Evolutionary conservation across 176 grass and related monocot species (phyloP).

Genomic region (Cenchrus purpureus): DNA sequence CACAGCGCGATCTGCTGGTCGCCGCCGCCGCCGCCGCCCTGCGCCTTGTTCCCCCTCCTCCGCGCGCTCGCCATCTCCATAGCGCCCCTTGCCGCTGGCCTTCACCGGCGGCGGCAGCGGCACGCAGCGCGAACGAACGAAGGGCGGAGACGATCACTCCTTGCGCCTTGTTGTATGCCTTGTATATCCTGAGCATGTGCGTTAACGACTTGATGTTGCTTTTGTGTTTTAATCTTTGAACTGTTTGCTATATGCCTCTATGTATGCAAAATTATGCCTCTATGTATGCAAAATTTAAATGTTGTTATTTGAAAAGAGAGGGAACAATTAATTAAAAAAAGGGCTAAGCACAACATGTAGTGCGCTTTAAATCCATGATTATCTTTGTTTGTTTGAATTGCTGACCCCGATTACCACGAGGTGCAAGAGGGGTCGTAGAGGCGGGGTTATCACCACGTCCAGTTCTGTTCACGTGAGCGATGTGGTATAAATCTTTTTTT

Average conservation of each 20-base stretch:
- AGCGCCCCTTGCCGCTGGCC: neutral
- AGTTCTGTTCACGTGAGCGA: neutral
- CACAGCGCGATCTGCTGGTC: constrained; percentile 31
- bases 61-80: constrained; percentile 59
- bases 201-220: no score
- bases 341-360: neutral
- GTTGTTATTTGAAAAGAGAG: no score
- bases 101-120: neutral
- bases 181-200: no score
- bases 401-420: neutral
- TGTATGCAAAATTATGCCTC: no score
- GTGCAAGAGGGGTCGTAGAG: neutral
- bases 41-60: constrained; percentile 23
- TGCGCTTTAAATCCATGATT: neutral
- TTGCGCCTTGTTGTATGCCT: no score
- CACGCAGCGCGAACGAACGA: neutral
- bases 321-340: no score
- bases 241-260: no score
- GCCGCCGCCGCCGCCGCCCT: neutral
- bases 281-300: no score
- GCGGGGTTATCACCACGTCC: neutral
- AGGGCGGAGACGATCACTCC: neutral
- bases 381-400: neutral
- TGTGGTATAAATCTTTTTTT: neutral
- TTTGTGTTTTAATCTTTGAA: no score